phyloP scores from a whole-genome alignment of 225 moss, liverwort and hornwort genomes.

The Lunularia cruciata region DNA sequence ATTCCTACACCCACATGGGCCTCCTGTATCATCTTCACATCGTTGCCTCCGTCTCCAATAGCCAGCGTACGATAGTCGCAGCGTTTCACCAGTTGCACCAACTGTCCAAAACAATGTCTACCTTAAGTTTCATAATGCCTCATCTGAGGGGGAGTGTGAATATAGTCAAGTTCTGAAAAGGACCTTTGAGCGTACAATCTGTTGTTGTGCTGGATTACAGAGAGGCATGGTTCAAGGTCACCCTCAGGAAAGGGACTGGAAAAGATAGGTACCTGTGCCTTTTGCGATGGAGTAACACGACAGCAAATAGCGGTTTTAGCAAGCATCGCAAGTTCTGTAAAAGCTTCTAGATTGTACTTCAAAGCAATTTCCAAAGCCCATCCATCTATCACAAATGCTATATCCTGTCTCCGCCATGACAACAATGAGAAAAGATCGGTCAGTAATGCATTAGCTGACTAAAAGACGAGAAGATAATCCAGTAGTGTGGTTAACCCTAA shows the following conservation, averaged over 20 bases:
- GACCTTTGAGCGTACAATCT: too few species aligned
- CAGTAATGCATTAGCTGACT: not conserved
- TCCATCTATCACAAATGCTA: slow-evolving; percentile 94
- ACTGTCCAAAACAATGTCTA: too few species aligned
- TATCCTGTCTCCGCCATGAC: slow-evolving; percentile 50
- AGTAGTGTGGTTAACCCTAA: too few species aligned
- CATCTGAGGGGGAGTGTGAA: too few species aligned
- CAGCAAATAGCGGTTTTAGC: slow-evolving; percentile 94
- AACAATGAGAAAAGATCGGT: too few species aligned
- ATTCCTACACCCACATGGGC: slow-evolving; percentile 97
- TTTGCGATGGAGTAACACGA: slow-evolving; percentile 97
- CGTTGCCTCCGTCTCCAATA: slow-evolving; percentile 98
- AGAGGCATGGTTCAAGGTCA: too few species aligned
- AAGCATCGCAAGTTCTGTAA: slow-evolving; percentile 81
- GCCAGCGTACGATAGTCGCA: slow-evolving; percentile 95
- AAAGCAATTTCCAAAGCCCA: slow-evolving; percentile 79
- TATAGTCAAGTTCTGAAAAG: too few species aligned
- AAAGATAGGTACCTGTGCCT: slow-evolving; percentile 82
- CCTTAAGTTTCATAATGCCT: too few species aligned
- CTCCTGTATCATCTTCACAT: slow-evolving; percentile 99
- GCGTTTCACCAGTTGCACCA: slow-evolving; percentile 86
- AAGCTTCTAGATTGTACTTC: slow-evolving; percentile 57
- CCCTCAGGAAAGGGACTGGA: too few species aligned
- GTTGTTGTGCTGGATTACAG: too few species aligned
- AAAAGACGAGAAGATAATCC: too few species aligned